phyloP scores from a whole-genome alignment of 495 filamentous ascomycete genomes.

The Penicillium antarcticum region DNA sequence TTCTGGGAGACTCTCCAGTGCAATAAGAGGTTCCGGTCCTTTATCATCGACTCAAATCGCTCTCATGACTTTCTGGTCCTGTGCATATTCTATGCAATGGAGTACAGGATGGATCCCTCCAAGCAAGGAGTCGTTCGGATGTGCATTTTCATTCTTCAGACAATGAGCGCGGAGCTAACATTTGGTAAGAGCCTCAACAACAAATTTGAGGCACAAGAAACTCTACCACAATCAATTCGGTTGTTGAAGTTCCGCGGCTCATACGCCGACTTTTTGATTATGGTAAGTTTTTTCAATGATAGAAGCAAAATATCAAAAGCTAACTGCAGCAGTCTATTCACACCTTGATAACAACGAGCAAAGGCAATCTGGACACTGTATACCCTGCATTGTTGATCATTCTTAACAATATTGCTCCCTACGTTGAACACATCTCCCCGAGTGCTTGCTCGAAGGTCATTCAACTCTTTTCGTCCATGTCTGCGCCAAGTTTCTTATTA shows the following conservation, averaged over 20 bases:
- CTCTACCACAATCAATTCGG: conserved; percentile 74
- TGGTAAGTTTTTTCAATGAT: conserved; percentile 42
- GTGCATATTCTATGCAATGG: conserved; percentile 87
- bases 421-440: conserved; percentile 73
- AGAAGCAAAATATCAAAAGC: conserved; percentile 7
- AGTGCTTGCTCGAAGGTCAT: conserved; percentile 76
- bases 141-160: conserved; percentile 96
- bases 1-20: conserved; percentile 98
- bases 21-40: conserved; percentile 95
- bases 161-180: conserved; percentile 86
- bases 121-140: conserved; percentile 92
- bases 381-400: conserved; percentile 92
- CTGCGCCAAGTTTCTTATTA: conserved; percentile 88
- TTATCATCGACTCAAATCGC: conserved; percentile 93
- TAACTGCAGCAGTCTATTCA: conserved; percentile 75
- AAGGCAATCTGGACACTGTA: conserved; percentile 85
- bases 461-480: conserved; percentile 91
- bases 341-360: conserved; percentile 84
- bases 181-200: conserved; percentile 91
- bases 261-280: conserved; percentile 92
- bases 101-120: conserved; percentile 78
- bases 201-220: conserved; percentile 84
- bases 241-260: conserved; percentile 82
- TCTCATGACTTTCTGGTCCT: conserved; percentile 91
- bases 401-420: conserved; percentile 86